phyloP scores from a whole-genome alignment of 192 early-diverging fungal species.

The Rhizoclosmatium sp. region DNA sequence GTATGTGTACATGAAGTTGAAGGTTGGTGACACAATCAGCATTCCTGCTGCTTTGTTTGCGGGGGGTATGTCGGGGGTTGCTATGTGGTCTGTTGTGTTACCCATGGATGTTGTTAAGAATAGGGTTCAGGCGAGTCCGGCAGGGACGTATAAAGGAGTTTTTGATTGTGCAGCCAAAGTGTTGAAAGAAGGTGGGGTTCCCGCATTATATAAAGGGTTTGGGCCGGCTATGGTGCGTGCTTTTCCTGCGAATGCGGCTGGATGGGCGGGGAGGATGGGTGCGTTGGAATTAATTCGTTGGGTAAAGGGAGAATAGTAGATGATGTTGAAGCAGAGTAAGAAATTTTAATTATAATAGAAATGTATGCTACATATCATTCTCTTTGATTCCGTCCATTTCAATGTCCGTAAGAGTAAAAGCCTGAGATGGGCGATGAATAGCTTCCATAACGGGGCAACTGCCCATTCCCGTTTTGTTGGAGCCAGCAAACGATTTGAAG shows the following conservation, averaged over 20 bases:
- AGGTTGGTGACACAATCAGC: constrained; percentile 63
- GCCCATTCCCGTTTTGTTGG: too few relatives aligned
- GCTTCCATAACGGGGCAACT: too few relatives aligned
- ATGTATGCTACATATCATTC: too few relatives aligned
- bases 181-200: constrained; percentile 69
- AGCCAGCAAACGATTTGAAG: too few relatives aligned
- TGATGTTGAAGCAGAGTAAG: too few relatives aligned
- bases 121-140: constrained; percentile 72
- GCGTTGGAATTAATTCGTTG: constrained; percentile 25
- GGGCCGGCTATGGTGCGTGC: constrained; percentile 84
- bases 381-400: too few relatives aligned
- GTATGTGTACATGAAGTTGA: constrained; percentile 54
- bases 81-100: constrained; percentile 87
- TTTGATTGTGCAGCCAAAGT: constrained; percentile 66
- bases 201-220: constrained; percentile 76
- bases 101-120: constrained; percentile 81
- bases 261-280: constrained; percentile 26
- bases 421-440: too few relatives aligned
- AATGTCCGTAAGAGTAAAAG: too few relatives aligned
- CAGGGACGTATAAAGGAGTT: constrained; percentile 72
- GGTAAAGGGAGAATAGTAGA: too few relatives aligned
- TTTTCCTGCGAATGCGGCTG: constrained; percentile 50
- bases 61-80: constrained; percentile 92
- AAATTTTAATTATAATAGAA: too few relatives aligned
- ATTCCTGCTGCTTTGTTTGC: constrained; percentile 78